Evolutionary conservation across 805 yeast species (phyloP).

Genomic region (Sugiyamaella floridensis): DNA sequence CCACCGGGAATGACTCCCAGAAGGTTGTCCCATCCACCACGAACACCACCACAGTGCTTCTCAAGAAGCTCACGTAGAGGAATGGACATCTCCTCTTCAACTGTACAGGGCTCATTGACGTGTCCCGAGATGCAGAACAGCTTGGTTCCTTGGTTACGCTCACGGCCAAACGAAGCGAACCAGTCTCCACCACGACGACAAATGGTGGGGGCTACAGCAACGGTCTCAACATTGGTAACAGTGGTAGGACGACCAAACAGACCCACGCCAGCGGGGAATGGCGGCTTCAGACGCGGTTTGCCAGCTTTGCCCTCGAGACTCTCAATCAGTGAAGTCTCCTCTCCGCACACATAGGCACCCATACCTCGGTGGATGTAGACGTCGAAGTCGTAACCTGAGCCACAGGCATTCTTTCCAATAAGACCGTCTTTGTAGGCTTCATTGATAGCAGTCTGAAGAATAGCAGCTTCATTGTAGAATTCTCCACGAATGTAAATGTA

Average conservation of each 20-base stretch:
- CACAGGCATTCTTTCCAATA: constrained; percentile 80
- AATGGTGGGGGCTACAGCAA: constrained; percentile 84
- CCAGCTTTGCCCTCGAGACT: constrained; percentile 90
- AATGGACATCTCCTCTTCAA: constrained; percentile 90
- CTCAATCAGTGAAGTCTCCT: constrained; percentile 85
- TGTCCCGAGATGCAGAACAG: constrained; percentile 84
- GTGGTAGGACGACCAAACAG: constrained; percentile 87
- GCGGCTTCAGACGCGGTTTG: constrained; percentile 89
- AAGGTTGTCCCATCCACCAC: constrained; percentile 90
- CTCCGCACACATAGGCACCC: constrained; percentile 93
- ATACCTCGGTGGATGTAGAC: constrained; percentile 82
- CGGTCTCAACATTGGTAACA: constrained; percentile 87
- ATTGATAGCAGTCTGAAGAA: constrained; percentile 73
- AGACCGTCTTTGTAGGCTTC: constrained; percentile 79
- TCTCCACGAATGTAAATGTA: constrained; percentile 89
- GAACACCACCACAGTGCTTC: constrained; percentile 84
- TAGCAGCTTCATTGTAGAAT: constrained; percentile 72
- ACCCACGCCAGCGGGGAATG: constrained; percentile 93
- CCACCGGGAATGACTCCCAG: constrained; percentile 89
- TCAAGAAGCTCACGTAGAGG: constrained; percentile 77
- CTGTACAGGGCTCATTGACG: constrained; percentile 87
- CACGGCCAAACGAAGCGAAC: constrained; percentile 80
- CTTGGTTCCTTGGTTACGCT: constrained; percentile 77
- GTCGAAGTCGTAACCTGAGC: constrained; percentile 78
- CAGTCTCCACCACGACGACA: constrained; percentile 84